A percentile compares a stretch with the other conserved stretches of the same genome.
phyloP scores from a whole-genome alignment of 208 protist genomes.

The Lotmaria passim region DNA sequence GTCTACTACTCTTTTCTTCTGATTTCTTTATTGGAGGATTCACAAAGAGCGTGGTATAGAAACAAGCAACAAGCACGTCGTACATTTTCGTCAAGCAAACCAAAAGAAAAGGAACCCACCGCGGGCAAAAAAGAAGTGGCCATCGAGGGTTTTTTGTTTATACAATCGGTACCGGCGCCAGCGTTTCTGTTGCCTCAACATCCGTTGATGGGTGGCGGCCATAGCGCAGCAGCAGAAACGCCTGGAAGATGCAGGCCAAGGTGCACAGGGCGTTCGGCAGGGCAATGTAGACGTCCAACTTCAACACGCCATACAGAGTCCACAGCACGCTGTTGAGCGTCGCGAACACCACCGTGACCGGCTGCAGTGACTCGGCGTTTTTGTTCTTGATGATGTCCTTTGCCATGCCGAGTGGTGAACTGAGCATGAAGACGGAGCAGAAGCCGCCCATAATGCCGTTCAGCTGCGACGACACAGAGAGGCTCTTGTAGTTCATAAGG shows the following conservation, averaged over 20 bases:
- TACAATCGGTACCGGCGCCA: constrained; percentile 34
- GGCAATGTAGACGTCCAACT: constrained; percentile 46
- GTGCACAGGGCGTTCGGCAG: constrained; percentile 62
- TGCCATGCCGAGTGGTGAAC: constrained; percentile 62
- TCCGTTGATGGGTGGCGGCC: constrained; percentile 34
- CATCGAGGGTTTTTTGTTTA: neutral
- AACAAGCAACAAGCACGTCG: too few species aligned
- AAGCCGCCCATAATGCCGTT: constrained; percentile 58
- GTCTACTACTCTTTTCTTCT: too few species aligned
- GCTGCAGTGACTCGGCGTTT: constrained; percentile 65
- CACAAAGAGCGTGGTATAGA: too few species aligned
- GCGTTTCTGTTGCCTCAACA: constrained; percentile 16
- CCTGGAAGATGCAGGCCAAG: constrained; percentile 56
- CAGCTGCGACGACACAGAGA: constrained; percentile 27
- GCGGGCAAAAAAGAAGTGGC: neutral
- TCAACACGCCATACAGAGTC: constrained; percentile 61
- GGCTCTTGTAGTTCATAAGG: constrained; percentile 35
- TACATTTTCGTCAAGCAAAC: too few species aligned
- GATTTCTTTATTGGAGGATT: too few species aligned
- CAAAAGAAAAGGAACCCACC: neutral
- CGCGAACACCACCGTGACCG: constrained; percentile 49
- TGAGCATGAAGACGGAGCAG: constrained; percentile 68
- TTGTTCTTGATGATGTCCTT: constrained; percentile 62
- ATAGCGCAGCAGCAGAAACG: constrained; percentile 58
- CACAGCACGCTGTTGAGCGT: constrained; percentile 63